Evolutionary conservation across 306 rosid species (phyloP), one percentile per base, ranked within the genome.

Genomic region (Quercus ilex): DNA sequence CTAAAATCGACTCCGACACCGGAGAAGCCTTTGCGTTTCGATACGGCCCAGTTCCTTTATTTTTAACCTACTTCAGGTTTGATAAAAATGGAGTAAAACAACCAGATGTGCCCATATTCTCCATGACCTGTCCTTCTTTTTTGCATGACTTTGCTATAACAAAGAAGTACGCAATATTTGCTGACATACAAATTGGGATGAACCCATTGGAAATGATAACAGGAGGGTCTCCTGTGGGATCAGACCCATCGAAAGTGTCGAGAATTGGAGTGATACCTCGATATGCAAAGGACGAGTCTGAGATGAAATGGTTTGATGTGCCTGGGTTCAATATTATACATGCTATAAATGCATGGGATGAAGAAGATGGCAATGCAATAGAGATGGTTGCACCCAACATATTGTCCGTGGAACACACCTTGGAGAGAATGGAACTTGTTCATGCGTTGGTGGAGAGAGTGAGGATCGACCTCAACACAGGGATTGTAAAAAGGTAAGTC

Each of bases 81-180:
- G 92, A 89, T 18, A 13, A 82, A 0, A 43, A 80, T 4, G 97
- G 97, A 0, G 69, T 2, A 0, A 95, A 95, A 67, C 86, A 85
- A 17, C 56, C 84, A 0, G 96, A 95, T 21, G 99, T 92, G 20
- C 91, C 92, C 18, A 65, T 92, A 5, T 90, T 90, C 87, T 95
- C 99, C 19, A 78, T 92, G 95, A 58, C 23, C 8, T 69, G 86
- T 19, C 94, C 99, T 1, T 77, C 96, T 0, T 77, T 92, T 56
- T 85, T 92, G 5, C 99, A 95, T 68, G 99, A 95, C 73, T 92
- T 95, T 59, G 99, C 98, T 0, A 86, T 95, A 33, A 90, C 97
- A 0, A 86, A 92, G 2, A 92, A 85, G 0, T 79, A 86, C 55
- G 99, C 97, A 3, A 19, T 95, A 5, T 95, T 95, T 23, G 77